Conservation (phyloP, 129 eudicot genomes). For the Chrysanthemum lavandulifolium region DNA sequence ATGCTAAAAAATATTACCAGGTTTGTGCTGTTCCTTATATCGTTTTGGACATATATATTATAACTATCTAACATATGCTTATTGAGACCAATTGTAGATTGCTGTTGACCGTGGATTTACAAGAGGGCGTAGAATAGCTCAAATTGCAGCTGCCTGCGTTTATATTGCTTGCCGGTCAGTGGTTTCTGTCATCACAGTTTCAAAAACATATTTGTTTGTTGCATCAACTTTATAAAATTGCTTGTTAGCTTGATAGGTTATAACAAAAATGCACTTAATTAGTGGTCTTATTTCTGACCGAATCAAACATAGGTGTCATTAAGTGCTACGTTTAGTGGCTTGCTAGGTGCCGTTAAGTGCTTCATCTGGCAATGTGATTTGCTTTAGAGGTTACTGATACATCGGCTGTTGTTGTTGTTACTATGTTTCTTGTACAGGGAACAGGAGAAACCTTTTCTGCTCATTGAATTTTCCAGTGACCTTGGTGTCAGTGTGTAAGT, state of each 20-base stretch:
- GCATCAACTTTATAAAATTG: not conserved
- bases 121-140: slow-evolving; percentile 49
- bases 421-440: slow-evolving; percentile 42
- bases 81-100: slow-evolving; percentile 32
- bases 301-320: too few relatives aligned
- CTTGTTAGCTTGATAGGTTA: not conserved
- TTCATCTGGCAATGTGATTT: not conserved
- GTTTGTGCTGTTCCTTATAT: not conserved
- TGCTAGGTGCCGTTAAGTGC: too few relatives aligned
- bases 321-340: too few relatives aligned
- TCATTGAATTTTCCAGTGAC: slow-evolving; percentile 61
- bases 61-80: not conserved
- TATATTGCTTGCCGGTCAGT: slow-evolving; percentile 68
- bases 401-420: not conserved
- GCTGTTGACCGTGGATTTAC: slow-evolving; percentile 59
- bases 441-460: slow-evolving; percentile 56
- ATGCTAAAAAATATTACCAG: not conserved
- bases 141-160: slow-evolving; percentile 67
- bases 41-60: not conserved
- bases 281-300: too few relatives aligned
- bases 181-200: slow-evolving; percentile 2
- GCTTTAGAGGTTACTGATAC: slow-evolving; percentile 10
- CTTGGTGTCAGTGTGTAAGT: slow-evolving; percentile 72
- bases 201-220: too few relatives aligned
- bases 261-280: not conserved